Evolutionary conservation across 192 early-diverging fungal genomes (phyloP), one percentile per base, ranked within the genome.

Genomic region (Coemansia sp.): DNA sequence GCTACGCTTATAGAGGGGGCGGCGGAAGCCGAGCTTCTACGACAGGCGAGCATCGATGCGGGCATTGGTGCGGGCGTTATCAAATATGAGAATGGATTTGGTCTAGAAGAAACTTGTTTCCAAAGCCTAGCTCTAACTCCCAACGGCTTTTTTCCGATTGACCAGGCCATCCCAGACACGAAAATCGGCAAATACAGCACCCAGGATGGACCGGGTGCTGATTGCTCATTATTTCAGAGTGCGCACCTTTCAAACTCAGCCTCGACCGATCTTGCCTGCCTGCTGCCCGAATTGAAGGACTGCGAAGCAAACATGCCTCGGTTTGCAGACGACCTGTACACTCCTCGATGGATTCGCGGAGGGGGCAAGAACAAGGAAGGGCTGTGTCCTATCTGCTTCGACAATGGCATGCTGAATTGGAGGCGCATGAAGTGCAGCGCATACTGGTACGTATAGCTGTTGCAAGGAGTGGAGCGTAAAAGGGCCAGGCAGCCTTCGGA

Each of bases 351-450:
- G 73, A 82, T 74, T 23, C 75, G 83, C 48, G 75, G 77, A 20
- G 61, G 79, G 8, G 75, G 81, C 10, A 68, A 68, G 36, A 62
- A 54, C 2, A 84, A 84, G 49, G 81, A 82, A 46, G 83, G 76
- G 24, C 64, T 84, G n/a, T 84, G 83, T 58, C 73, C 75, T 5
- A 49, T 73, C 1, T 84, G 83, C 57, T 64, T 57, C 48, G 57
- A 51, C 35, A 64, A 45, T 10, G 69, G 75, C 11, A 34, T 59
- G 27, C 53, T 67, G 16, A 68, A 62, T 16, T 82, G 81, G 81
- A 68, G 64, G 32, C 71, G 72, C 46, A 75, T 80, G 70, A 84
- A 84, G 58, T 76, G 74, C 64, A 82, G 80, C 34, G 83, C 83
- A 24, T 84, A 82, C 53, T 84, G 83, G 83, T 82, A 82, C 60